These are phyloP conservation scores for Spizellomyces sp. DNA, from an alignment of 192 early-diverging fungal genomes.

Conservation along the genomic window DNA sequence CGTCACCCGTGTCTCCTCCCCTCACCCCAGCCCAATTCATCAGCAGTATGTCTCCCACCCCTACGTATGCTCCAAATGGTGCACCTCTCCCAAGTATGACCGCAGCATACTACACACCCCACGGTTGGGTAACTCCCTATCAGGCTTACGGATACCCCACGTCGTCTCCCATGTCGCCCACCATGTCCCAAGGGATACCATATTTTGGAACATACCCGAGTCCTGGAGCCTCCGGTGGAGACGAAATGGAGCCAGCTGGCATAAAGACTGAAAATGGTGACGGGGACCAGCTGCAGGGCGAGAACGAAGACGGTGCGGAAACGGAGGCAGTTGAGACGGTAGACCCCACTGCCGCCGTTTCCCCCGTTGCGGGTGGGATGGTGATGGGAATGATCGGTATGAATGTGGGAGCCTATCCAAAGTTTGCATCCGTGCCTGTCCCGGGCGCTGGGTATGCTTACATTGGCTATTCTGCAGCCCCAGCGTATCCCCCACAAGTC, in stretches of 20 bases:
- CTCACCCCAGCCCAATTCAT: not conserved
- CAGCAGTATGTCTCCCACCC: not conserved
- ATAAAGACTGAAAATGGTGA: not conserved
- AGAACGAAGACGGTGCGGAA: no score
- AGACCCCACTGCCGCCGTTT: not conserved
- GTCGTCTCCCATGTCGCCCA: not conserved
- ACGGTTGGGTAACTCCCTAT: not conserved
- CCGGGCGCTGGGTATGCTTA: not conserved
- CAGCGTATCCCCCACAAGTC: no score
- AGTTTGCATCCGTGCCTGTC: not conserved
- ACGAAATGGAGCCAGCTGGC: not conserved
- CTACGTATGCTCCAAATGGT: not conserved
- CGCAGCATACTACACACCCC: slow-evolving; percentile 5
- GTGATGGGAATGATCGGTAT: not conserved
- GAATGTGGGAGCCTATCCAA: not conserved
- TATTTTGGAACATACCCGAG: not conserved
- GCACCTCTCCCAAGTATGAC: not conserved
- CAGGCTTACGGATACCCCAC: not conserved
- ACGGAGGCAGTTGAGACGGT: no score
- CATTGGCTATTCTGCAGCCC: no score
- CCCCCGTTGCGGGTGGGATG: not conserved
- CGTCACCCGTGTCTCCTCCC: not conserved
- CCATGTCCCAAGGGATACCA: not conserved
- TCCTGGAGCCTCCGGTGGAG: not conserved
- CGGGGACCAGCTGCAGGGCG: not conserved